Evolutionary conservation across 2,329 filamentous ascomycete genomes (phyloP).

Genomic region (Sclerotinia minor): DNA sequence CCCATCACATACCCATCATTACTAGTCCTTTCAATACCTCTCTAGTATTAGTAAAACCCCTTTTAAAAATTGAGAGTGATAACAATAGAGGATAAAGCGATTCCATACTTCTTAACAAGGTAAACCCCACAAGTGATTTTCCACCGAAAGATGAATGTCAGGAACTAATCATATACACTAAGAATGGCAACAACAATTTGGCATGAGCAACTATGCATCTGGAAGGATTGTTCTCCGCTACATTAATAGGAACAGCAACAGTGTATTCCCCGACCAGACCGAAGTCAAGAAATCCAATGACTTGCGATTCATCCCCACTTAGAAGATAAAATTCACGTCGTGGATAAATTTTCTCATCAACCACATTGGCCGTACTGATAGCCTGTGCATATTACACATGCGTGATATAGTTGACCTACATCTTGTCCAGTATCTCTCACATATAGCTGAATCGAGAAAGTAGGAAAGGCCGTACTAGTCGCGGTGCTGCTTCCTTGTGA

Average conservation of each 20-base stretch:
- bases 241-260: conserved; percentile 3
- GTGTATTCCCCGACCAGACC: not conserved
- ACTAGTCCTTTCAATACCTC: conserved; percentile 36
- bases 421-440: too few species aligned
- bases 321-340: not conserved
- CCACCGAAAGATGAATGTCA: too few species aligned
- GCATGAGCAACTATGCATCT: not conserved
- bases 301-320: not conserved
- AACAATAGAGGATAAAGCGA: not conserved
- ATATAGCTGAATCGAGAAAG: too few species aligned
- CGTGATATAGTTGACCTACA: too few species aligned
- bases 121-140: not conserved
- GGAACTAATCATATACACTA: not conserved
- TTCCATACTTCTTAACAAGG: not conserved
- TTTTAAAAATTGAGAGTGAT: conserved; percentile 4
- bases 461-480: too few species aligned
- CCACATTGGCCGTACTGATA: too few species aligned
- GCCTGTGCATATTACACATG: too few species aligned
- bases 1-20: conserved; percentile 24
- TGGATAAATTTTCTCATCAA: conserved; percentile 5
- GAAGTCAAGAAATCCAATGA: not conserved
- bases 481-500: too few species aligned
- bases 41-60: conserved; percentile 26
- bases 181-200: conserved; percentile 19
- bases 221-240: not conserved